Percentiles rank a stretch among this genome's conserved stretches.
Evolutionary conservation across 1,284 basidiomycete species (phyloP).

Genomic region (Violaceomyces palustris): DNA sequence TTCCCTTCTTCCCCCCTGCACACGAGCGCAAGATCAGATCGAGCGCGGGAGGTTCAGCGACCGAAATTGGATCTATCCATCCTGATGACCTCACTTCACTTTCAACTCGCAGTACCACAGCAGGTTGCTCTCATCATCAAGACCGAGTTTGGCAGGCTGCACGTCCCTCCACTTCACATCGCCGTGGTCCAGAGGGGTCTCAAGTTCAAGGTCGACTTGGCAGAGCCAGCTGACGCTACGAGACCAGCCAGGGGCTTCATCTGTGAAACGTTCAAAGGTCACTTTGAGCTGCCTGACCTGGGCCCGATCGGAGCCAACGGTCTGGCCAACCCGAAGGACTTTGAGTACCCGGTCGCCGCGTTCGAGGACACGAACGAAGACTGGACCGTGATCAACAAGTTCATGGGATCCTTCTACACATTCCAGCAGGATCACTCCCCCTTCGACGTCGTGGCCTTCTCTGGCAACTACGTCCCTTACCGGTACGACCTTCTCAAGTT

Average conservation of each 20-base stretch:
- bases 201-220: conserved; percentile 60
- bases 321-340: conserved; percentile 58
- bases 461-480: conserved; percentile 65
- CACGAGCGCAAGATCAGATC: too few species aligned
- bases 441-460: conserved; percentile 69
- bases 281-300: conserved; percentile 65
- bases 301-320: conserved; percentile 62
- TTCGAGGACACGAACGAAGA: conserved; percentile 64
- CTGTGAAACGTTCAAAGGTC: conserved; percentile 58
- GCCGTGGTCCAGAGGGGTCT: conserved; percentile 65
- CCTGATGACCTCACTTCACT: too few species aligned
- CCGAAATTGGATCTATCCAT: too few species aligned
- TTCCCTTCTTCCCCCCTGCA: neutral
- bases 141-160: conserved; percentile 66
- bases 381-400: conserved; percentile 53
- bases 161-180: conserved; percentile 65
- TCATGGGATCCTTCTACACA: conserved; percentile 60
- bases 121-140: conserved; percentile 65
- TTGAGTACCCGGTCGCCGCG: conserved; percentile 62
- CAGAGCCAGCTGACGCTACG: conserved; percentile 49
- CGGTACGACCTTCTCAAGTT: conserved; percentile 68
- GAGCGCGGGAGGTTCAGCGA: too few species aligned
- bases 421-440: conserved; percentile 65
- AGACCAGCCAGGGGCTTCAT: conserved; percentile 53
- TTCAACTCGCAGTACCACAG: conserved; percentile 57